Evolutionary conservation across 306 rosid genomes (phyloP).

Genomic region (Sindora glabra): DNA sequence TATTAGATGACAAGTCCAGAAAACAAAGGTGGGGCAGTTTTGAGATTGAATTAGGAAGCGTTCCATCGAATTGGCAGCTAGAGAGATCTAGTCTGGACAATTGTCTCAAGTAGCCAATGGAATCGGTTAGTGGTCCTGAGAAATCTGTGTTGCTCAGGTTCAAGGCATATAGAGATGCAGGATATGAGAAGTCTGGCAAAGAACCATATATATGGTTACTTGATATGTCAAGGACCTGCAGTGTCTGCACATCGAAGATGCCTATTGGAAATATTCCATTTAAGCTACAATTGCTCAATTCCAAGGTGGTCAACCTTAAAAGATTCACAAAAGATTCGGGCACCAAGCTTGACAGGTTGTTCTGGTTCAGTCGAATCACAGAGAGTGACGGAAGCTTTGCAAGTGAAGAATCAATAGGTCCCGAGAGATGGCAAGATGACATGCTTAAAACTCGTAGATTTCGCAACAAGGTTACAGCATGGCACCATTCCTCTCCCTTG

Average conservation of each 20-base stretch:
- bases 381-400: neutral
- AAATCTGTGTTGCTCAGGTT: neutral
- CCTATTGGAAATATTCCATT: constrained; percentile 1
- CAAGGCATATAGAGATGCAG: neutral
- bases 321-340: neutral
- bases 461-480: neutral
- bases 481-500: constrained; percentile 29
- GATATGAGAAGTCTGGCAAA: neutral
- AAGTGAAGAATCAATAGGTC: constrained; percentile 13
- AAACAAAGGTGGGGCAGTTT: neutral
- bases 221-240: neutral
- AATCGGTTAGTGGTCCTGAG: neutral
- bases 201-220: neutral
- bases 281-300: neutral
- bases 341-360: neutral
- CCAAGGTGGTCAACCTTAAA: neutral
- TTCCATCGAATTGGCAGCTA: neutral
- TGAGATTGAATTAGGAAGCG: neutral
- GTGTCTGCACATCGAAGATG: too few species aligned
- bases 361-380: neutral
- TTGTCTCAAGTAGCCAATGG: neutral
- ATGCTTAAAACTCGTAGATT: constrained; percentile 20
- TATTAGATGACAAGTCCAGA: neutral
- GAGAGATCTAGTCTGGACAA: neutral
- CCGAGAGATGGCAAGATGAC: neutral